phyloP scores from a whole-genome alignment of 2,329 filamentous ascomycete genomes.

The Ophiostoma pallidulum region DNA sequence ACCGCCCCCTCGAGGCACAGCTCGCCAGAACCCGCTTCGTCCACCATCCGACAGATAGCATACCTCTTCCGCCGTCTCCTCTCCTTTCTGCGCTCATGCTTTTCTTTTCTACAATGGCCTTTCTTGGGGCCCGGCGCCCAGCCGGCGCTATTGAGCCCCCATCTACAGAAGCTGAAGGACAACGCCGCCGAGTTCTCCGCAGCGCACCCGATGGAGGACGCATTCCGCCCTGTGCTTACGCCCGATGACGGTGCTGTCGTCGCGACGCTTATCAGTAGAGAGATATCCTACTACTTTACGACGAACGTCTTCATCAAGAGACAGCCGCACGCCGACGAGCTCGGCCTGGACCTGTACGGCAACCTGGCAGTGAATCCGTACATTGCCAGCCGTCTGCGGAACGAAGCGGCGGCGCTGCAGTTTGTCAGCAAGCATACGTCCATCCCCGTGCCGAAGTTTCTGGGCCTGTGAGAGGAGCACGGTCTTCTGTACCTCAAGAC shows the following conservation, averaged over 20 bases:
- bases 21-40: no score
- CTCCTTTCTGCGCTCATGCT: no score
- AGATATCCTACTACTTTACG: background rate
- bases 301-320: background rate
- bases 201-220: background rate
- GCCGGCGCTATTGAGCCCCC: no score
- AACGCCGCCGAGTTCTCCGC: no score
- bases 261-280: background rate
- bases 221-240: background rate
- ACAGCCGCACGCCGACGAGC: background rate
- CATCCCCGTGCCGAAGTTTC: background rate
- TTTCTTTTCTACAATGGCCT: no score
- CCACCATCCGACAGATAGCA: no score
- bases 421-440: background rate
- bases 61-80: no score
- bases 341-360: background rate
- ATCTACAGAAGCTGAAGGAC: no score
- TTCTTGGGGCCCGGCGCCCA: no score
- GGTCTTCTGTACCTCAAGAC: background rate
- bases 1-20: no score
- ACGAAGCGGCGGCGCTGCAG: background rate
- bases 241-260: background rate
- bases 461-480: constrained; percentile 1
- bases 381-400: background rate
- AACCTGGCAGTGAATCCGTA: background rate